Base-by-base conservation (phyloP, 1,284 basidiomycete genomes). In the Boletus austroedulis region DNA sequence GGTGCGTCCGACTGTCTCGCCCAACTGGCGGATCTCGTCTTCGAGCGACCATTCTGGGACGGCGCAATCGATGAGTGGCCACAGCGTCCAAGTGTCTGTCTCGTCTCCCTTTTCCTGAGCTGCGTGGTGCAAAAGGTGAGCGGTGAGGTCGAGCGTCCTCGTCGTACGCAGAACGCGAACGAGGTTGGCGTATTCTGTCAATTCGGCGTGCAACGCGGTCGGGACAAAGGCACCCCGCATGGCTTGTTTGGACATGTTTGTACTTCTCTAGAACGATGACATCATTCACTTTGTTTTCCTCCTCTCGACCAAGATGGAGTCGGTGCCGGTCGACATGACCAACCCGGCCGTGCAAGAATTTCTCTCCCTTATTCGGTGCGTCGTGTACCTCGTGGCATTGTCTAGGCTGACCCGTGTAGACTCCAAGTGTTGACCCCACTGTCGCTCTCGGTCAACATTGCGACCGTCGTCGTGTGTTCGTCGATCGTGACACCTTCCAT, bases 341-440 rank as follows among this genome's bases (percentile, higher is more conserved):
- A 76, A 81, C 60, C 82, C 85, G 0, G 78, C 76, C 5, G 77
- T 87, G 14, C 75, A 75, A 28, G 80, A 86, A 5, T 84, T 83
- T 65, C 74, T 87, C 40, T 72, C 81, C 7, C 81, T 87, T 7
- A 75, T 85, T 17, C 72, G 86, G 77, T 78, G 23, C 29, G 70
- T 63, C 1, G 9, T 21, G 10, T 40, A 14, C 26, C 10, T 17
- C 21, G 40, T 8, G 4, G 21, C 17, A 5, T 5, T 12, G 21
- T n/a, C 5, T 11, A 15, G 21, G 10, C 40, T 57, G 26, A 59
- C 9, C 34, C 9, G 54, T 8, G 2, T 48, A 83, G 89, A 50
- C 78, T 92, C 10, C 89, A 92, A 73, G 88, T 92, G 31, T 74
- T 90, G 43, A 87, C 90, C 0, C 92, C 92, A 0, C 77, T 94